These are phyloP conservation scores for Musa troglodytarum DNA, from an alignment of 176 grass and related monocot species.

Conservation along the genomic window DNA sequence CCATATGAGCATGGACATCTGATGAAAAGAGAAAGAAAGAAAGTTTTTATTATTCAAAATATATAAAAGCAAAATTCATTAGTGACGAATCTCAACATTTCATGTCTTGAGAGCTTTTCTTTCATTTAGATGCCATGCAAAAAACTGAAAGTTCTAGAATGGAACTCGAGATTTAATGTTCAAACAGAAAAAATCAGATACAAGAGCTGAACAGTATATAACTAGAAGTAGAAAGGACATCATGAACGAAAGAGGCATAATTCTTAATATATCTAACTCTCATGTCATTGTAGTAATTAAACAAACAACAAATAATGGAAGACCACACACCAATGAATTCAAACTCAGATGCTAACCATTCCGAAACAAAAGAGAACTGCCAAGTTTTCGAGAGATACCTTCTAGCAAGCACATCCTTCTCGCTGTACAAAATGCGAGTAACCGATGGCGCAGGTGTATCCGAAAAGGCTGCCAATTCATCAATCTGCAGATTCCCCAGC, in stretches of 20 bases:
- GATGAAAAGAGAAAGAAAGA: background rate
- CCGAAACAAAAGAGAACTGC: background rate
- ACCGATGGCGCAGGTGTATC: slow-evolving; percentile 82
- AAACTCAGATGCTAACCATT: background rate
- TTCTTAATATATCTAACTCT: background rate
- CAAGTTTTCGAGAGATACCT: slow-evolving; percentile 29
- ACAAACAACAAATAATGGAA: background rate
- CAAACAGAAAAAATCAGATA: no score
- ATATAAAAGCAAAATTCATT: background rate
- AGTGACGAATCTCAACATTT: background rate
- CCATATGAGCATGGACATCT: background rate
- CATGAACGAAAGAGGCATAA: background rate
- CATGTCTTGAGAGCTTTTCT: background rate
- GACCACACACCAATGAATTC: background rate
- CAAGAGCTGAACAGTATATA: no score
- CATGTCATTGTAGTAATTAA: background rate
- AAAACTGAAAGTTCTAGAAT: no score
- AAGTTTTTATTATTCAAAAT: background rate
- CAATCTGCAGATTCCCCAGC: slow-evolving; percentile 44
- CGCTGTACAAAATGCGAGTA: slow-evolving; percentile 74
- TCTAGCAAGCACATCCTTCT: slow-evolving; percentile 75
- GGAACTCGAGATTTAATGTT: no score
- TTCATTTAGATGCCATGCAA: background rate
- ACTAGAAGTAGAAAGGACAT: background rate
- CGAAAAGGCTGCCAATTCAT: slow-evolving; percentile 70